These are phyloP conservation scores for Lipomyces yarrowii DNA, from an alignment of 1,139 yeast species.

Conservation along the genomic window DNA sequence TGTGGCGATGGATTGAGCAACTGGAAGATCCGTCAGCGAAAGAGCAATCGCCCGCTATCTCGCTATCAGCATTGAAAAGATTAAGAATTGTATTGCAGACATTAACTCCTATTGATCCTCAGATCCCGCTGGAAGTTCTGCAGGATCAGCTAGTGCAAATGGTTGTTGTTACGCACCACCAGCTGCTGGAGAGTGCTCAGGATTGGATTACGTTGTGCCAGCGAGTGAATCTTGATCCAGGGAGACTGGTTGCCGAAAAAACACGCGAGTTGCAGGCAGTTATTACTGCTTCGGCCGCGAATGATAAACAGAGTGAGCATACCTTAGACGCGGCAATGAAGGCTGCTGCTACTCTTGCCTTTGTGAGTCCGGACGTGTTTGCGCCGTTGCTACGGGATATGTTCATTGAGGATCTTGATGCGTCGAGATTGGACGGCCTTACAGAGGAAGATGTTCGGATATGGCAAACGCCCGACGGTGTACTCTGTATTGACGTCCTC, in stretches of 20 bases:
- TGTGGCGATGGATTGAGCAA: conserved; percentile 26
- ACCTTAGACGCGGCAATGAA: conserved; percentile 53
- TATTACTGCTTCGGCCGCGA: conserved; percentile 38
- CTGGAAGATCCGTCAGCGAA: conserved; percentile 35
- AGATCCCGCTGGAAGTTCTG: conserved; percentile 43
- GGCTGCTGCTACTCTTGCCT: conserved; percentile 66
- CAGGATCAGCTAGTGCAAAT: conserved; percentile 50
- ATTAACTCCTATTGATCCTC: conserved; percentile 36
- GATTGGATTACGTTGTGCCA: conserved; percentile 82
- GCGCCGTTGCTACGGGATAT: conserved; percentile 54
- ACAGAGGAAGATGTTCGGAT: conserved; percentile 49
- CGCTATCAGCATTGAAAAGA: conserved; percentile 42
- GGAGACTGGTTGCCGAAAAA: conserved; percentile 52
- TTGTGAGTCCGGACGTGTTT: conserved; percentile 65
- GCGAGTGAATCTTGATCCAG: conserved; percentile 66
- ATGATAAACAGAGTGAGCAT: conserved; percentile 17
- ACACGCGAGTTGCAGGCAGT: conserved; percentile 47
- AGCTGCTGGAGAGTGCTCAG: conserved; percentile 48
- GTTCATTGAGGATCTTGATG: conserved; percentile 50
- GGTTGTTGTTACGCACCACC: conserved; percentile 60
- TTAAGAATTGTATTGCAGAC: conserved; percentile 49
- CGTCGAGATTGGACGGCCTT: conserved; percentile 39
- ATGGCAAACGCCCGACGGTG: conserved; percentile 71
- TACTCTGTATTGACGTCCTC: conserved; percentile 67
- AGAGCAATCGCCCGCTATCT: conserved; percentile 42